Evolutionary conservation across 805 yeast genomes (phyloP).

Genomic region (Kluyveromyces aestuarii): DNA sequence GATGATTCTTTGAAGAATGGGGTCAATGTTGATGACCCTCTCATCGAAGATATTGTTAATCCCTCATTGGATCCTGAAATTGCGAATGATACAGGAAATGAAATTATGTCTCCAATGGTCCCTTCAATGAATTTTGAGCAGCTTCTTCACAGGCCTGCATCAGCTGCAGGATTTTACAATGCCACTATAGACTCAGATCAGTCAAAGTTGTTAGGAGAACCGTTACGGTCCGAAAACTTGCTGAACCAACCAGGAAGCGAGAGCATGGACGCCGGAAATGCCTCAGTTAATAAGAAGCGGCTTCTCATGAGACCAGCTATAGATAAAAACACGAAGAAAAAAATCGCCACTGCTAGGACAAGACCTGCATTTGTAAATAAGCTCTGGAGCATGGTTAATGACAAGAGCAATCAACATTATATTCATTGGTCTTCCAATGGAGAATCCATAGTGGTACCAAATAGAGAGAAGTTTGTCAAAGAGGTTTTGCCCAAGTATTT

Average conservation of each 20-base stretch:
- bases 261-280: not conserved
- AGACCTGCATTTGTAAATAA: constrained; percentile 90
- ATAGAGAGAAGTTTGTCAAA: constrained; percentile 76
- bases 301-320: not conserved
- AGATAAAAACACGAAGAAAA: constrained; percentile 5
- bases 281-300: not conserved
- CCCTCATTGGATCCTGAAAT: constrained; percentile 16
- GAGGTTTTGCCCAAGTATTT: constrained; percentile 81
- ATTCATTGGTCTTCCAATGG: constrained; percentile 88
- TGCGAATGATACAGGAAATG: not conserved
- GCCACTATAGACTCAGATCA: not conserved
- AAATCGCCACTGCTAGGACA: constrained; percentile 32
- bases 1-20: not conserved
- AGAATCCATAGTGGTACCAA: constrained; percentile 69
- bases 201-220: not conserved
- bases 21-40: constrained; percentile 1
- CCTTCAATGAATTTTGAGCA: constrained; percentile 1
- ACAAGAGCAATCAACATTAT: constrained; percentile 53
- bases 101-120: not conserved
- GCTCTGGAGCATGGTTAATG: constrained; percentile 94
- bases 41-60: constrained; percentile 23
- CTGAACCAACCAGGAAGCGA: not conserved
- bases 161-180: not conserved
- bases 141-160: not conserved
- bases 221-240: not conserved